Conservation (phyloP, 495 filamentous ascomycete genomes). For the Lophiostoma macrostomum region DNA sequence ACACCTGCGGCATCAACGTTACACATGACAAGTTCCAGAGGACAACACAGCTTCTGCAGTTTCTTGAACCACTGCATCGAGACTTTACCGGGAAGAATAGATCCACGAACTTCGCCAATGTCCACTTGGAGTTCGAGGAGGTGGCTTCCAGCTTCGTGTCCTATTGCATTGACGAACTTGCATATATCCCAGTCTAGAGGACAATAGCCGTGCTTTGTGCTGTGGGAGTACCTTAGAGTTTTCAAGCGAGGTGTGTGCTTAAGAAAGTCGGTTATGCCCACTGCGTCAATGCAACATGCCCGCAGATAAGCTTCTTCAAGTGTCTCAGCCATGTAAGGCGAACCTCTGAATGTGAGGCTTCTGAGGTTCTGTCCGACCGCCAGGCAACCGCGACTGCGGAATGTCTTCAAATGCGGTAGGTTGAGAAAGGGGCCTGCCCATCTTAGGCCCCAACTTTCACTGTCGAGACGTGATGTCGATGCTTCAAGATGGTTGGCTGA, state of each 20-base stretch:
- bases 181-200: constrained; percentile 41
- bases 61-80: constrained; percentile 39
- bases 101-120: constrained; percentile 33
- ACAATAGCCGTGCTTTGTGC: constrained; percentile 23
- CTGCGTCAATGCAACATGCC: constrained; percentile 38
- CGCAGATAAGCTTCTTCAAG: constrained; percentile 34
- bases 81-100: constrained; percentile 38
- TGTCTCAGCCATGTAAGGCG: constrained; percentile 30
- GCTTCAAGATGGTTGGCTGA: constrained; percentile 32
- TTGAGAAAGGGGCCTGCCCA: constrained; percentile 36
- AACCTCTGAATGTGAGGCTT: constrained; percentile 27
- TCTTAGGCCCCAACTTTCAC: constrained; percentile 31
- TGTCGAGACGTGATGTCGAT: constrained; percentile 16
- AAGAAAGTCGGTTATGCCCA: constrained; percentile 41
- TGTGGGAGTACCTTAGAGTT: constrained; percentile 39
- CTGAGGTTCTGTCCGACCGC: constrained; percentile 22
- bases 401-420: constrained; percentile 36
- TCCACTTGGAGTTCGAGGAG: constrained; percentile 39
- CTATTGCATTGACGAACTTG: constrained; percentile 40
- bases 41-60: constrained; percentile 39
- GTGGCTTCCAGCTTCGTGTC: constrained; percentile 38
- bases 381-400: constrained; percentile 32
- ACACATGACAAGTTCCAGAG: constrained; percentile 41
- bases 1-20: constrained; percentile 32
- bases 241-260: constrained; percentile 39